A percentile compares a stretch with the other conserved stretches of the same genome.
These are phyloP conservation scores for Monosporascus sp. DNA, from an alignment of 2,329 filamentous ascomycete genomes.

Conservation along the genomic window DNA sequence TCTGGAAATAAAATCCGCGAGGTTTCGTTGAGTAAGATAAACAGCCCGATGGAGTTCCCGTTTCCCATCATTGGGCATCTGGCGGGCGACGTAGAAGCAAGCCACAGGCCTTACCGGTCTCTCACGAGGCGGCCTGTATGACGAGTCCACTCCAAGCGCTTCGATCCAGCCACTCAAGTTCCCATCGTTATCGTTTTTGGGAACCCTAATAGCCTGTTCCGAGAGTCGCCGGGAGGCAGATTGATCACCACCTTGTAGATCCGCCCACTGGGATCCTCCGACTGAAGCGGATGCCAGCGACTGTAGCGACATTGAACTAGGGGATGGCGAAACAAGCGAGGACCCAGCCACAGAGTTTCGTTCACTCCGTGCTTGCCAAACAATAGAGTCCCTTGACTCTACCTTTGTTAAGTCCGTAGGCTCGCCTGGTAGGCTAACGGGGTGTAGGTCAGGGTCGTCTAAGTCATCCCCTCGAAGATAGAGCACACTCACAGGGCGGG, in stretches of 20 bases:
- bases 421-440: conserved; percentile 68
- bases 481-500: conserved; percentile 69
- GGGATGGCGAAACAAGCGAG: conserved; percentile 59
- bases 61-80: conserved; percentile 42
- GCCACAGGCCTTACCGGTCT: conserved; percentile 67
- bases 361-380: conserved; percentile 48
- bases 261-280: conserved; percentile 48
- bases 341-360: conserved; percentile 55
- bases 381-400: conserved; percentile 41
- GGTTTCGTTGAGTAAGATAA: conserved; percentile 73
- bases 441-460: conserved; percentile 75
- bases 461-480: conserved; percentile 71
- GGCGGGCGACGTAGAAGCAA: conserved; percentile 75
- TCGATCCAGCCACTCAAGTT: conserved; percentile 81
- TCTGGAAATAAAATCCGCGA: conserved; percentile 66
- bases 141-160: conserved; percentile 80
- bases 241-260: conserved; percentile 47
- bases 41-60: conserved; percentile 74
- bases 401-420: conserved; percentile 53
- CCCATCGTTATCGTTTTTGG: conserved; percentile 54
- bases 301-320: conserved; percentile 58
- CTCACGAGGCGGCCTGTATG: conserved; percentile 75
- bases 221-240: conserved; percentile 37
- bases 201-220: conserved; percentile 48
- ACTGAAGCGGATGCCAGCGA: conserved; percentile 46